Evolutionary conservation across 441 rosid species (phyloP).

Genomic region (Biscutella laevigata): DNA sequence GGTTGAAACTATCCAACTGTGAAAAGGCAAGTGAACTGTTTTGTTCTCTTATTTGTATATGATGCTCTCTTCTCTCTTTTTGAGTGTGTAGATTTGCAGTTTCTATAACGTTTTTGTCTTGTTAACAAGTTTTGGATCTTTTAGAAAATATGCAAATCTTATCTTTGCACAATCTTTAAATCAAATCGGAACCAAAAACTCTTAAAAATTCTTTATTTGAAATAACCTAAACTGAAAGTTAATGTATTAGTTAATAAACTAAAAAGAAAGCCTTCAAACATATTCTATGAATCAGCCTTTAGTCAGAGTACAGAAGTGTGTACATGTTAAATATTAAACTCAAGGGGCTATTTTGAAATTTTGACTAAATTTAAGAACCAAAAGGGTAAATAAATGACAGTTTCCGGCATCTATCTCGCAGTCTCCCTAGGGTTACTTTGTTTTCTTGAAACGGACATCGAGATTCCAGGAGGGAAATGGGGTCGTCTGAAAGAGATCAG

Average conservation of each 20-base stretch:
- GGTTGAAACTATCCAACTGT: conserved; percentile 4
- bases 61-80: not conserved
- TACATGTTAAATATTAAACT: not conserved
- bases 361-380: not conserved
- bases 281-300: no score
- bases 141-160: not conserved
- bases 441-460: conserved; percentile 20
- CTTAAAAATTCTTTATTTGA: no score
- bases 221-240: no score
- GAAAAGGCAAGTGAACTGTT: conserved; percentile 18
- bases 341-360: not conserved
- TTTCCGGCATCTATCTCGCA: conserved; percentile 11
- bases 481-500: conserved; percentile 58
- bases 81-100: conserved; percentile 15
- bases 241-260: no score
- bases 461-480: conserved; percentile 43
- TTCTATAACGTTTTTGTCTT: not conserved
- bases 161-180: no score
- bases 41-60: conserved; percentile 25
- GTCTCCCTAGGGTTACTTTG: conserved; percentile 29
- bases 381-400: conserved; percentile 9
- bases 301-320: not conserved
- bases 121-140: conserved; percentile 13
- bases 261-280: no score
- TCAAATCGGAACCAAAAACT: no score